A percentile compares a stretch with the other conserved stretches of the same genome.
phyloP scores from a whole-genome alignment of 2,329 filamentous ascomycete species.

The Penicillium sp. region DNA sequence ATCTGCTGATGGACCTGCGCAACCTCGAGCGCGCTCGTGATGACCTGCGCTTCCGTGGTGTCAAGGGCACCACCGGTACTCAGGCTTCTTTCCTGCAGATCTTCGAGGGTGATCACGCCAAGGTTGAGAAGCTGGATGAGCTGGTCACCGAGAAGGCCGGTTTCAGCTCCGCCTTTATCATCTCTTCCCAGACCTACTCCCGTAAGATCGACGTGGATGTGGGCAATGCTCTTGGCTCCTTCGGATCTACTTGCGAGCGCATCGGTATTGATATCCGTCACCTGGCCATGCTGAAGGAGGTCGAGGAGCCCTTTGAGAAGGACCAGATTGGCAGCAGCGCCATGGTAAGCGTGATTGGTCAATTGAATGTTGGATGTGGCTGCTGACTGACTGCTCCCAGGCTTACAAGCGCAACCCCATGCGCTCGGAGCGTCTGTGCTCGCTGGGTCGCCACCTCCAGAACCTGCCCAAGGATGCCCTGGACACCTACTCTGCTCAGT shows the following conservation, averaged over 20 bases:
- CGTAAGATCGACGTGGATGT: conserved; percentile 81
- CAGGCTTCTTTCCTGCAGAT: conserved; percentile 77
- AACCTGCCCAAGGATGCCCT: conserved; percentile 59
- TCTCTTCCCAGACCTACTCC: conserved; percentile 74
- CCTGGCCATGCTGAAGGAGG: conserved; percentile 74
- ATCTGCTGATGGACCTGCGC: conserved; percentile 73
- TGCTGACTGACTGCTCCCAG: conserved; percentile 45
- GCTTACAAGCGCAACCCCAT: conserved; percentile 66
- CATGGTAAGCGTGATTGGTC: conserved; percentile 43
- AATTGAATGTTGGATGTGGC: conserved; percentile 3
- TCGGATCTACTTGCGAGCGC: conserved; percentile 76
- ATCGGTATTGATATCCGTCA: conserved; percentile 76
- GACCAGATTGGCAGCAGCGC: conserved; percentile 73
- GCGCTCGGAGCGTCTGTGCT: conserved; percentile 62
- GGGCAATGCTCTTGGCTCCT: conserved; percentile 75
- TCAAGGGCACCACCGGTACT: conserved; percentile 72
- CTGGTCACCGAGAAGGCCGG: conserved; percentile 68
- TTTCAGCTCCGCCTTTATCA: conserved; percentile 61
- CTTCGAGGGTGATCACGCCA: conserved; percentile 62
- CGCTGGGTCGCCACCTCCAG: conserved; percentile 58
- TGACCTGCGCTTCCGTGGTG: conserved; percentile 74
- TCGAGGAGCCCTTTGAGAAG: conserved; percentile 82
- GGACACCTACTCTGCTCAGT: conserved; percentile 71
- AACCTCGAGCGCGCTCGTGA: conserved; percentile 70
- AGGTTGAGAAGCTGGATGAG: conserved; percentile 64